Percentiles rank a stretch among this genome's conserved stretches.
These are phyloP conservation scores for Nakazawaea molendinolei DNA, from an alignment of 805 yeast genomes.

Conservation along the genomic window DNA sequence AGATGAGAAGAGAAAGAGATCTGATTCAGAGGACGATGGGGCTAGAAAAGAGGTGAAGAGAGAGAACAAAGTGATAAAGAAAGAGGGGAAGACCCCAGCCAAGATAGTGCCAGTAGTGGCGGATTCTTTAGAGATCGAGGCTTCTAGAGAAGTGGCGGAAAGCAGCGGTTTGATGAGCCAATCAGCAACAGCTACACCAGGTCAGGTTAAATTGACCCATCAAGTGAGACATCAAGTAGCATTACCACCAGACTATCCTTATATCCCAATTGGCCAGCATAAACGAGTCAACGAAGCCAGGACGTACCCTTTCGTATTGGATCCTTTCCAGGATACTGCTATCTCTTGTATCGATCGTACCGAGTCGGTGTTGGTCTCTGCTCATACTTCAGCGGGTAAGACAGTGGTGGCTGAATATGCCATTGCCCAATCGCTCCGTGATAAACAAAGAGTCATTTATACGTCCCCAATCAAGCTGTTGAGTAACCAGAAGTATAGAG, in stretches of 20 bases:
- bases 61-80: conserved; percentile 19
- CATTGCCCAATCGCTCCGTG: conserved; percentile 88
- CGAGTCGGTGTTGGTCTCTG: conserved; percentile 93
- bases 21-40: conserved; percentile 12
- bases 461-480: conserved; percentile 94
- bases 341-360: conserved; percentile 92
- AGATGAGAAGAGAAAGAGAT: conserved; percentile 4
- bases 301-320: conserved; percentile 85
- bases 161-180: conserved; percentile 60
- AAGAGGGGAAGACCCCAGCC: conserved; percentile 28
- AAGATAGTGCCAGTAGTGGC: conserved; percentile 67
- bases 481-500: conserved; percentile 92
- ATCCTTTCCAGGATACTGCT: conserved; percentile 97
- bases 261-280: conserved; percentile 84
- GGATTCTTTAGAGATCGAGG: conserved; percentile 83
- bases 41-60: conserved; percentile 23
- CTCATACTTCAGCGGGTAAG: conserved; percentile 96
- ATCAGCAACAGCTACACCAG: conserved; percentile 27
- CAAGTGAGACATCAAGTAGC: conserved; percentile 98
- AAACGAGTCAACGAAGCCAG: conserved; percentile 74
- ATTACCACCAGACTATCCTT: conserved; percentile 85
- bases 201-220: conserved; percentile 66
- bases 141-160: conserved; percentile 81
- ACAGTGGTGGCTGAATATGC: conserved; percentile 97
- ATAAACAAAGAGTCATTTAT: conserved; percentile 88